Evolutionary conservation across 495 filamentous ascomycete species (phyloP).

Genomic region (Trichoderma asperelloides): DNA sequence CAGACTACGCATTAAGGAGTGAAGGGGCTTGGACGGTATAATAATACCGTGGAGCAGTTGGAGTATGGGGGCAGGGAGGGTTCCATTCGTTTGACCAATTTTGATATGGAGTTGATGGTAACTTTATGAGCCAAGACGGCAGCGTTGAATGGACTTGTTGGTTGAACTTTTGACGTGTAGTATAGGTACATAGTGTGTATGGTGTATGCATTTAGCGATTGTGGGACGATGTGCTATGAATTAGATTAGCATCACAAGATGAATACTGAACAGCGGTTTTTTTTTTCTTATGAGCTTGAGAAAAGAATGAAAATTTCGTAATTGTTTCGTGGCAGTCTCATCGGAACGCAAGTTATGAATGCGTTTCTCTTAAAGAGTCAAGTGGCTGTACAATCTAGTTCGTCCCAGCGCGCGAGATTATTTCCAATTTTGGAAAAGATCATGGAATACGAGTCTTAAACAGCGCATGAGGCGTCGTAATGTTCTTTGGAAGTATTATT

Average conservation of each 20-base stretch:
- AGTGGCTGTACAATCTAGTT: background rate
- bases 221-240: background rate
- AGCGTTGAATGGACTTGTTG: background rate
- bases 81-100: background rate
- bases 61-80: background rate
- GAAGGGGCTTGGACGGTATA: background rate
- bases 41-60: background rate
- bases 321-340: too few relatives aligned
- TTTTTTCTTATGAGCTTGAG: too few relatives aligned
- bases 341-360: too few relatives aligned
- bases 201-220: background rate
- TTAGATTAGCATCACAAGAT: background rate
- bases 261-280: background rate
- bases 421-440: background rate
- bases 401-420: background rate
- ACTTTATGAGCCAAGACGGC: background rate
- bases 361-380: too few relatives aligned
- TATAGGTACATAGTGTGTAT: background rate
- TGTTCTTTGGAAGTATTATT: background rate
- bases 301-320: too few relatives aligned
- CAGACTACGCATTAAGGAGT: slow-evolving; percentile 2
- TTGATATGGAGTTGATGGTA: background rate
- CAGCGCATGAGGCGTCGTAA: background rate
- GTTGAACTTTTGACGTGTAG: background rate
- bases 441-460: background rate